A percentile compares a stretch with the other conserved stretches of the same genome.
Conservation (phyloP, 2,329 filamentous ascomycete genomes). For the Venturia nashicola region DNA sequence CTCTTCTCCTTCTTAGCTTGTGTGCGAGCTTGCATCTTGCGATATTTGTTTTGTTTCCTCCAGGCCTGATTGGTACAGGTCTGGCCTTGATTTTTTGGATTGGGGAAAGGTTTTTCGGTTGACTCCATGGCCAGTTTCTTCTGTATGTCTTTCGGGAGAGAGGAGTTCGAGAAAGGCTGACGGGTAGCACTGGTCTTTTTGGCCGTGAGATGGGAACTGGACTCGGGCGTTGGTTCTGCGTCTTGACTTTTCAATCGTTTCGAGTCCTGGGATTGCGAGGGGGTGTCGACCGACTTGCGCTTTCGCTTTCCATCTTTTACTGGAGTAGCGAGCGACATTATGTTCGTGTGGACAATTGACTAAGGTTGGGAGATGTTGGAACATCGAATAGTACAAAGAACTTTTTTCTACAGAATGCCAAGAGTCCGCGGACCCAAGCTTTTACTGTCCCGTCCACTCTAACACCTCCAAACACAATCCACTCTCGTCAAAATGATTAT, state of each 20-base stretch:
- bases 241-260: constrained; percentile 2
- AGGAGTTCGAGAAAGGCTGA: neutral
- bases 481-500: constrained; percentile 73
- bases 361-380: neutral
- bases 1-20: neutral
- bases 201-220: neutral
- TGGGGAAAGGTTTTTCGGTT: neutral
- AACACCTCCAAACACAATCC: neutral
- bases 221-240: neutral
- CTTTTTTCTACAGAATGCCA: neutral
- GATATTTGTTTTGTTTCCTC: neutral
- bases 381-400: neutral
- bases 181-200: neutral
- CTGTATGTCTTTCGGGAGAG: neutral
- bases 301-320: constrained; percentile 1
- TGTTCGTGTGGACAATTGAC: neutral
- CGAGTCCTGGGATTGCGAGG: neutral
- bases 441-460: neutral
- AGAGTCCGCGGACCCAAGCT: neutral
- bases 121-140: neutral
- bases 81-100: neutral
- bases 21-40: neutral
- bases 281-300: neutral
- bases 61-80: neutral
- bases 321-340: neutral